Evolutionary conservation across 768 basidiomycete species (phyloP).

Genomic region (Suillus weaverae): DNA sequence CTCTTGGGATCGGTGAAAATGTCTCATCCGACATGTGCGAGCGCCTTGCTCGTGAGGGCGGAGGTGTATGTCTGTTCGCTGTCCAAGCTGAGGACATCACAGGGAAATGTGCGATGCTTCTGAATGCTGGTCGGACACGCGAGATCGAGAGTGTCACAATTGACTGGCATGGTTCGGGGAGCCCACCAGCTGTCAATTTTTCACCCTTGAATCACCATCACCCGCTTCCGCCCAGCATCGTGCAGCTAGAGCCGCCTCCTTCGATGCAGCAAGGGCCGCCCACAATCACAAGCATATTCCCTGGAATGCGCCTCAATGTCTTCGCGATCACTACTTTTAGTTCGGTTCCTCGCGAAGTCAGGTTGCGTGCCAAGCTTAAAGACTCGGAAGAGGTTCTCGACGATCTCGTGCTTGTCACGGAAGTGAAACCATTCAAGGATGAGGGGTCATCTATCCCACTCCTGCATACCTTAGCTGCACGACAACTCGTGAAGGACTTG

Average conservation of each 20-base stretch:
- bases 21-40: conserved; percentile 54
- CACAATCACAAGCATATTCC: conserved; percentile 31
- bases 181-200: conserved; percentile 5
- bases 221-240: conserved; percentile 14
- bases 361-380: conserved; percentile 28
- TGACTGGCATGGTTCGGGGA: conserved; percentile 43
- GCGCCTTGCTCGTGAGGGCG: conserved; percentile 53
- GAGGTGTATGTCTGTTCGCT: conserved; percentile 51
- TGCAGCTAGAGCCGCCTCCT: conserved; percentile 36
- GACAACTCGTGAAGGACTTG: conserved; percentile 53
- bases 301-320: conserved; percentile 34
- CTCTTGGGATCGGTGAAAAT: conserved; percentile 54
- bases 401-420: conserved; percentile 23
- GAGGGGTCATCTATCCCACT: conserved; percentile 27
- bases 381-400: conserved; percentile 21
- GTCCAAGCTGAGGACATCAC: conserved; percentile 44
- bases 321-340: conserved; percentile 31
- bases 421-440: conserved; percentile 27
- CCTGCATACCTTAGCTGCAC: conserved; percentile 57
- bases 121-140: conserved; percentile 51
- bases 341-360: conserved; percentile 28
- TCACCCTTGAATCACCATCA: conserved; percentile 17
- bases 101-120: conserved; percentile 48
- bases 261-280: conserved; percentile 35
- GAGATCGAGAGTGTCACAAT: conserved; percentile 46